Evolutionary conservation across 352 stramenopile species (phyloP), one percentile per base, ranked within the genome.

Genomic region (Phytophthora pseudosyringae): DNA sequence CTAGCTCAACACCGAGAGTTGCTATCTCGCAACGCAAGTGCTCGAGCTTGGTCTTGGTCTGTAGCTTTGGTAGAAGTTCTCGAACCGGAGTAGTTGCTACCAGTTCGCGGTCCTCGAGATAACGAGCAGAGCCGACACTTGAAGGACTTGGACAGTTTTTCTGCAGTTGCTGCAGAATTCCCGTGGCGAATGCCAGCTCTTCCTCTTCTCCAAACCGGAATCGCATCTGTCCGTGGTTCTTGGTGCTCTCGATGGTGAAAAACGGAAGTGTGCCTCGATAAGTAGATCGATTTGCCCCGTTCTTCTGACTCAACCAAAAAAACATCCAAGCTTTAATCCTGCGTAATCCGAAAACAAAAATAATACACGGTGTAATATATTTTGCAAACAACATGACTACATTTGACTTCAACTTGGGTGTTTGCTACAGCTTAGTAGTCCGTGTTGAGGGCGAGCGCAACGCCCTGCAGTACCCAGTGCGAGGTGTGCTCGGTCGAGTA

Each of bases 391-490:
- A n/a, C 11, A 41, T 18, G 36, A 2, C 21, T 21, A 21, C 21
- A 21, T 21, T 2, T 21, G 2, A 56, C 33, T 64, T 56, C 35
- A 64, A 64, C 43, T 47, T 59, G 26, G 7, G 11, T 9, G 31
- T 16, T 66, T 59, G 32, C 25, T 41, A 38, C 35, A 36, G 32
- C 32, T 33, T 93, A 94, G 28, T 86, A 95, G 60, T 97, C 90
- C 1, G 85, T 97, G 72, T 98, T 98, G 36, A 99, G 83, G 25
- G 68, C 87, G 5, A 98, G 77, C 1, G 93, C 90, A 44, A 98
- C 96, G 26, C 96, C 95, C 72, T 99, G 96, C 18, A 99, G 76
- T 3, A 98, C 90, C 93, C 95, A 99, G 67, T 98, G 90, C 44
- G 83, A 97, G 9, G 82, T 68, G 65, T 99, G 96, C 56, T 98